phyloP scores from a whole-genome alignment of 768 basidiomycete genomes.

The Xerocomus potaroensis region DNA sequence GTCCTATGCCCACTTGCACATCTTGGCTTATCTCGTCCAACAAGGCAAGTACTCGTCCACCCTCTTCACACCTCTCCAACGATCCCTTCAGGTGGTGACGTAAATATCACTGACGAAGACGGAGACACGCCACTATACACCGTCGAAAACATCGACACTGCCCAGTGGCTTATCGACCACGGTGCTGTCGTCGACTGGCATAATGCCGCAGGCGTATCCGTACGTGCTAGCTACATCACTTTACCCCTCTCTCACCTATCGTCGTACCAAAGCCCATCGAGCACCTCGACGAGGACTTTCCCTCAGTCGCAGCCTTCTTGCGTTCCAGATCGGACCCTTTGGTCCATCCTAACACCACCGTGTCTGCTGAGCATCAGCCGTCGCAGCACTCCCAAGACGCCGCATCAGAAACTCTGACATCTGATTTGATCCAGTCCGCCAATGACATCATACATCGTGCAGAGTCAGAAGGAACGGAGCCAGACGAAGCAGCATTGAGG shows the following conservation, averaged over 20 bases:
- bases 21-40: conserved; percentile 75
- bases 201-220: conserved; percentile 74
- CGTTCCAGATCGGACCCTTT: conserved; percentile 34
- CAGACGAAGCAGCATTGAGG: conserved; percentile 61
- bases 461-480: conserved; percentile 55
- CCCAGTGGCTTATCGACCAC: conserved; percentile 71
- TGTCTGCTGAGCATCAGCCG: conserved; percentile 29
- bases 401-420: conserved; percentile 67
- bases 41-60: conserved; percentile 54
- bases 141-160: conserved; percentile 77
- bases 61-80: background rate
- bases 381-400: conserved; percentile 68
- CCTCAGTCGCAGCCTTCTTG: conserved; percentile 60
- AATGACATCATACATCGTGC: conserved; percentile 63
- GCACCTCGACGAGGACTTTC: conserved; percentile 68
- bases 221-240: conserved; percentile 36
- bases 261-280: conserved; percentile 50
- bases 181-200: conserved; percentile 61
- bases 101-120: conserved; percentile 81
- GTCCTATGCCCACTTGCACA: conserved; percentile 77
- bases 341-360: background rate
- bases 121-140: conserved; percentile 92
- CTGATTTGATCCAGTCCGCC: conserved; percentile 59
- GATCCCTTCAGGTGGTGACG: conserved; percentile 63
- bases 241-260: conserved; percentile 9